phyloP scores from a whole-genome alignment of 208 protist genomes.

The Angomonas ambiguus region DNA sequence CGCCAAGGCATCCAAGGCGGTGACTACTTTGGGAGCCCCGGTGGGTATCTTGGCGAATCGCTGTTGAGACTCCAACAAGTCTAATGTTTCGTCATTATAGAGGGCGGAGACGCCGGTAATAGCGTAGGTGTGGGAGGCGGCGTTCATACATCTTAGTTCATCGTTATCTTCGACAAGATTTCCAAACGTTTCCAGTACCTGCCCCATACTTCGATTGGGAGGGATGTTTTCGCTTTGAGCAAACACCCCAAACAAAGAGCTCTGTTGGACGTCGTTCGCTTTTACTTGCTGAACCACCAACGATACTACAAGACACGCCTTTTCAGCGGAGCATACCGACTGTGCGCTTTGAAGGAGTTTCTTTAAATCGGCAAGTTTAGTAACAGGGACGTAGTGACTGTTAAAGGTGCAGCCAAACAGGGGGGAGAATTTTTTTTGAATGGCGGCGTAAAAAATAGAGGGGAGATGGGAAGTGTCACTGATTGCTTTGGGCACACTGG shows the following conservation, averaged over 20 bases:
- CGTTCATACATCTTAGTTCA: conserved; percentile 5
- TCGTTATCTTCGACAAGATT: background rate
- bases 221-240: conserved; percentile 16
- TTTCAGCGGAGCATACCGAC: conserved; percentile 28
- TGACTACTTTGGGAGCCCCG: too few relatives aligned
- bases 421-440: conserved; percentile 28
- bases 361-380: conserved; percentile 24
- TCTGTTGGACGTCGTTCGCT: conserved; percentile 22
- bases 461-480: too few relatives aligned
- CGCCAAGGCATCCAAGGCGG: too few relatives aligned
- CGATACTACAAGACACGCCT: conserved; percentile 25
- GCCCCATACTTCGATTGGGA: background rate
- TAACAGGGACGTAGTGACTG: conserved; percentile 2
- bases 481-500: too few relatives aligned
- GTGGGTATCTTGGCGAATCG: too few relatives aligned
- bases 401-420: conserved; percentile 29
- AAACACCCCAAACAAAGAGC: conserved; percentile 27
- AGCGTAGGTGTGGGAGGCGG: background rate
- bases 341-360: conserved; percentile 29
- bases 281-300: conserved; percentile 28
- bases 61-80: background rate
- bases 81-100: background rate
- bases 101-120: background rate
- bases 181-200: background rate
- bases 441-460: conserved; percentile 21